These are phyloP conservation scores for Neurospora sp. DNA, from an alignment of 2,329 filamentous ascomycete species.

Conservation along the genomic window DNA sequence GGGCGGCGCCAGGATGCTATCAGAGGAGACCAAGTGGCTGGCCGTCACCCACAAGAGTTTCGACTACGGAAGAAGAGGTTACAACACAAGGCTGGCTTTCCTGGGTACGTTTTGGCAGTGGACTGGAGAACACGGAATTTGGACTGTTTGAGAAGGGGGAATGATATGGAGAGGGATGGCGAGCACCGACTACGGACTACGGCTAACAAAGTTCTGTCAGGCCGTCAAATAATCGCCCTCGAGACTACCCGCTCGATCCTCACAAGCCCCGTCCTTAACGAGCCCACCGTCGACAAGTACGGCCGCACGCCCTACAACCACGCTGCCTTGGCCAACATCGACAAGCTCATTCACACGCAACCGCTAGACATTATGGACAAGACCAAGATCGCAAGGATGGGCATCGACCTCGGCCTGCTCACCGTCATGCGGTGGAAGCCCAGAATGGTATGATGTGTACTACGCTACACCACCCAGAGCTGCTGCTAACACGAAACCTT, in stretches of 20 bases:
- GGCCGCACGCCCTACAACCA: conserved; percentile 60
- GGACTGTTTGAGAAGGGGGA: too few species aligned
- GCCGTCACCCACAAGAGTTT: conserved; percentile 98
- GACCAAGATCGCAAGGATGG: conserved; percentile 57
- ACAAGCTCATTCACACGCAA: conserved; percentile 55
- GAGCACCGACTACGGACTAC: not conserved
- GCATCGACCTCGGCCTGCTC: conserved; percentile 58
- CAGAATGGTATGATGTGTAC: conserved; percentile 39
- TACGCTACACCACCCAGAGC: not conserved
- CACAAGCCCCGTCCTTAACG: conserved; percentile 5
- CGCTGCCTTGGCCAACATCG: conserved; percentile 60
- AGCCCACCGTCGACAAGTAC: conserved; percentile 20
- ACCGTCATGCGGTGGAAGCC: conserved; percentile 85
- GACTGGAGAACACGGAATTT: too few species aligned
- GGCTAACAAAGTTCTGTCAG: not conserved
- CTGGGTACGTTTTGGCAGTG: conserved; percentile 49
- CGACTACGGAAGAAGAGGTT: conserved; percentile 86
- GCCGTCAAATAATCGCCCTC: conserved; percentile 5
- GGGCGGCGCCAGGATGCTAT: conserved; percentile 62
- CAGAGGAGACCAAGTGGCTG: conserved; percentile 92
- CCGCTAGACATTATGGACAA: conserved; percentile 55
- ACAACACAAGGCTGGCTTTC: conserved; percentile 88
- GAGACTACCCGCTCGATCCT: conserved; percentile 17
- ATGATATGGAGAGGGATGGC: too few species aligned
- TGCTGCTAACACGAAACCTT: not conserved